Base-by-base conservation (phyloP, 2,329 filamentous ascomycete genomes). In the Talaromyces verruculosus region DNA sequence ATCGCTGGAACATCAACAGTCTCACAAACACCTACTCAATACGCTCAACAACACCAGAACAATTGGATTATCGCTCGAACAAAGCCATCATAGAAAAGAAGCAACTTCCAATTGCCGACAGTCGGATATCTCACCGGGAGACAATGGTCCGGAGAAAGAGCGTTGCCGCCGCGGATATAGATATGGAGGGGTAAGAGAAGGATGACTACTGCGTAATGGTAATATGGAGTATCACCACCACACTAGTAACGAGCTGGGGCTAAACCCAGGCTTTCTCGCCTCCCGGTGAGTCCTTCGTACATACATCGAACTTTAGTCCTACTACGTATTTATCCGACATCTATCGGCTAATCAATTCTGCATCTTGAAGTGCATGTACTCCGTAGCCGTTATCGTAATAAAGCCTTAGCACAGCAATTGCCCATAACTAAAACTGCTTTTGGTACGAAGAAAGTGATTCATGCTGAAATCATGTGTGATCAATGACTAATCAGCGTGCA, bases 141-240 rank as follows among this genome's bases (percentile, higher is more conserved):
- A 67, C 65, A 61, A 55, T 64, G 64, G 65, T 61, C 65, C 65
- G 65, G 61, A 41, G 43, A 51, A 64, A 64, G 8, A 43, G 33
- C 15, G 19, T 55, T 22, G 41, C 43, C 10, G n/a, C 35, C 49
- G 33, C 49, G 39, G 37, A 53, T 60, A 45, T 64, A 28, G 37
- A 53, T 60, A 45, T 64, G 62, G 51, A 58, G 62, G 62, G 62
- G 62, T 57, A 64, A 5, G 8, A 22, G n/a, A 33, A 53, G 30
- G 51, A 55, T 55, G 51, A 55, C 53, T 57, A 57, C 53, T 57
- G 53, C 53, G 33, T 57, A 57, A 19, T 49, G 4, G 30, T 30
- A 57, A 41, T 10, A 19, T n/a, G 25, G 28, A n/a, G 25, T 11
- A 43, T 39, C 49, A 55, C 45, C 61, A 63, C 47, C 47, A 35